phyloP scores from a whole-genome alignment of 306 rosid species.

The Nissolia schottii region DNA sequence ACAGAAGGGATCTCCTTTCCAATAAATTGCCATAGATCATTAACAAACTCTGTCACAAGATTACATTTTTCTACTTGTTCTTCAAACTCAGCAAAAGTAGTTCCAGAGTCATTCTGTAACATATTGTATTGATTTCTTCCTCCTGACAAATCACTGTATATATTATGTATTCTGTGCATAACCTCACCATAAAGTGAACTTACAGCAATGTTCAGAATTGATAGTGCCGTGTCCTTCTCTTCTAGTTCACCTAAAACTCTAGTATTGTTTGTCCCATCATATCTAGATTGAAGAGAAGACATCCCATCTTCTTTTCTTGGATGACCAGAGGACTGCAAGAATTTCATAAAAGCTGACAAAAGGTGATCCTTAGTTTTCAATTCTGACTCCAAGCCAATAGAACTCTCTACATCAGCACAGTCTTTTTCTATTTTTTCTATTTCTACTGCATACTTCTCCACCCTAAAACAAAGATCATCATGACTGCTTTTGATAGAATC shows the following conservation, averaged over 20 bases:
- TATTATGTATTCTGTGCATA: constrained; percentile 44
- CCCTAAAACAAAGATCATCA: constrained; percentile 62
- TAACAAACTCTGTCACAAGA: constrained; percentile 67
- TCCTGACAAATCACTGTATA: constrained; percentile 35
- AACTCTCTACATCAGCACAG: constrained; percentile 57
- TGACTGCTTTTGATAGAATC: constrained; percentile 56
- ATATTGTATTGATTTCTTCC: constrained; percentile 42
- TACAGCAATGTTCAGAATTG: constrained; percentile 54
- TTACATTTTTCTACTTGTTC: constrained; percentile 85
- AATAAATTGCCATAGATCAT: constrained; percentile 51
- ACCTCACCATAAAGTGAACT: constrained; percentile 56
- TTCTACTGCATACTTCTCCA: constrained; percentile 62
- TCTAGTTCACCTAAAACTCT: constrained; percentile 43
- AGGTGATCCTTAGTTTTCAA: constrained; percentile 72
- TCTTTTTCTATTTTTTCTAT: constrained; percentile 72
- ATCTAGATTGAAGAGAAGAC: constrained; percentile 47
- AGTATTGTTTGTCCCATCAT: constrained; percentile 43
- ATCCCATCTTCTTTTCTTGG: constrained; percentile 48
- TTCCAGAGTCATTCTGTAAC: constrained; percentile 48
- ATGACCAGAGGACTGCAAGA: constrained; percentile 63
- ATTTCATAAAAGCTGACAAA: constrained; percentile 63
- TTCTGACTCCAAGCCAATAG: constrained; percentile 70
- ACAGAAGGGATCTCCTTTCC: constrained; percentile 41
- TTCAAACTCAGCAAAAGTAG: constrained; percentile 61
- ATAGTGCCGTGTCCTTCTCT: constrained; percentile 57